These are phyloP conservation scores for Claviceps cyperi DNA, from an alignment of 2,329 filamentous ascomycete genomes.

Conservation along the genomic window DNA sequence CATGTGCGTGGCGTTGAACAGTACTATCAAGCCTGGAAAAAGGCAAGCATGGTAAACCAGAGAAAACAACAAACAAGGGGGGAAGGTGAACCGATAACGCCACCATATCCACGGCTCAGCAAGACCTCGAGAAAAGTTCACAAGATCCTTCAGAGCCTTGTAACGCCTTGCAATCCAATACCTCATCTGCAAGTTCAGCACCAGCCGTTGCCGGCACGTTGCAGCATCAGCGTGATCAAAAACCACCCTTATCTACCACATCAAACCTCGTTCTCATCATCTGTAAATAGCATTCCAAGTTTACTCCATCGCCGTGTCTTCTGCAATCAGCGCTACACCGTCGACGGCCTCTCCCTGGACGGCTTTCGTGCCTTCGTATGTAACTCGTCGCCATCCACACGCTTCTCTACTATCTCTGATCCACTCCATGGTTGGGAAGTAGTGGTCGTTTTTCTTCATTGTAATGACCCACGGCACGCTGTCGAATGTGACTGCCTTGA, in stretches of 20 bases:
- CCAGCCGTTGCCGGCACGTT: conserved; percentile 3
- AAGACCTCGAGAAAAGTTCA: conserved; percentile 18
- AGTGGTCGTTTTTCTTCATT: conserved; percentile 99
- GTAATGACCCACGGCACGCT: conserved; percentile 98
- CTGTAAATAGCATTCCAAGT: neutral
- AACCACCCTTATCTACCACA: neutral
- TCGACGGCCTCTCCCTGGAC: conserved; percentile 40
- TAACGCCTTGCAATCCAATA: conserved; percentile 17
- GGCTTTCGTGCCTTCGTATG: conserved; percentile 42
- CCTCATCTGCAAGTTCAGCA: conserved; percentile 7
- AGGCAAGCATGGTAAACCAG: neutral
- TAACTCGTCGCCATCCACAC: conserved; percentile 48
- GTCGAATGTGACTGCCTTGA: conserved; percentile 96
- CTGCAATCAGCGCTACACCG: conserved; percentile 27
- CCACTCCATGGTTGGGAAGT: conserved; percentile 61
- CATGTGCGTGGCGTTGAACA: neutral
- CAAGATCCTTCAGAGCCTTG: conserved; percentile 21
- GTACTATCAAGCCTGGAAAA: conserved; percentile 1
- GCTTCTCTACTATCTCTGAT: conserved; percentile 45
- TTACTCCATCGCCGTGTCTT: conserved; percentile 30
- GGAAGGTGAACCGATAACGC: conserved; percentile 3
- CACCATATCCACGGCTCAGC: conserved; percentile 1
- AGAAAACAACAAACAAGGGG: neutral
- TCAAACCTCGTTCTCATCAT: neutral
- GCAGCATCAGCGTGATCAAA: neutral